Evolutionary conservation across 2,329 filamentous ascomycete genomes (phyloP).

Genomic region (Aureobasidium sp.): DNA sequence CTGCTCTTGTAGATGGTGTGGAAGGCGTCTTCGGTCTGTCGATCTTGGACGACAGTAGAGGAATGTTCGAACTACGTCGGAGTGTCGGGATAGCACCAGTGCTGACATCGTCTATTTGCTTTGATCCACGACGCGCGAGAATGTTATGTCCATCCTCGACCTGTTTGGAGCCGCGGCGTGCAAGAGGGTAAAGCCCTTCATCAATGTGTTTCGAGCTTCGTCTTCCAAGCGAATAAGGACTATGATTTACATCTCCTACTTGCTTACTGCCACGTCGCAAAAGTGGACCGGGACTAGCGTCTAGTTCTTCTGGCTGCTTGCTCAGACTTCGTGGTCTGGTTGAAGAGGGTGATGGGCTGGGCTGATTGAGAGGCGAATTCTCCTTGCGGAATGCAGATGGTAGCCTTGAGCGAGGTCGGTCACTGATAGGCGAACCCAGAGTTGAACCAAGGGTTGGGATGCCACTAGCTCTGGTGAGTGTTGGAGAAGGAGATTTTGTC

Average conservation of each 20-base stretch:
- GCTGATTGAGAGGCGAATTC: constrained; percentile 32
- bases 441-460: background rate
- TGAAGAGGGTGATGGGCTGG: constrained; percentile 19
- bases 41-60: constrained; percentile 19
- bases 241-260: background rate
- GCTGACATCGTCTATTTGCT: constrained; percentile 23
- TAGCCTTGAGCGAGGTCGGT: constrained; percentile 26
- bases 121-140: constrained; percentile 6
- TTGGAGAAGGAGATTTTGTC: constrained; percentile 2
- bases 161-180: constrained; percentile 9
- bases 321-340: constrained; percentile 26
- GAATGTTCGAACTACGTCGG: constrained; percentile 16
- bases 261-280: constrained; percentile 3
- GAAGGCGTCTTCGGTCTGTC: constrained; percentile 23
- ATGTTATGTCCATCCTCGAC: constrained; percentile 13
- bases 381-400: constrained; percentile 37
- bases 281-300: constrained; percentile 5
- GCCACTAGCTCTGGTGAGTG: background rate
- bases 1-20: constrained; percentile 39
- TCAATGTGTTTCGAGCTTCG: constrained; percentile 6
- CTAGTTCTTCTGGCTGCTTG: constrained; percentile 28
- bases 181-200: constrained; percentile 3
- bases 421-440: constrained; percentile 34
- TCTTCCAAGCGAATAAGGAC: background rate
- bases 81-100: constrained; percentile 24